phyloP scores from a whole-genome alignment of 2,329 filamentous ascomycete genomes.

The Aspergillus pseudoglaucus region DNA sequence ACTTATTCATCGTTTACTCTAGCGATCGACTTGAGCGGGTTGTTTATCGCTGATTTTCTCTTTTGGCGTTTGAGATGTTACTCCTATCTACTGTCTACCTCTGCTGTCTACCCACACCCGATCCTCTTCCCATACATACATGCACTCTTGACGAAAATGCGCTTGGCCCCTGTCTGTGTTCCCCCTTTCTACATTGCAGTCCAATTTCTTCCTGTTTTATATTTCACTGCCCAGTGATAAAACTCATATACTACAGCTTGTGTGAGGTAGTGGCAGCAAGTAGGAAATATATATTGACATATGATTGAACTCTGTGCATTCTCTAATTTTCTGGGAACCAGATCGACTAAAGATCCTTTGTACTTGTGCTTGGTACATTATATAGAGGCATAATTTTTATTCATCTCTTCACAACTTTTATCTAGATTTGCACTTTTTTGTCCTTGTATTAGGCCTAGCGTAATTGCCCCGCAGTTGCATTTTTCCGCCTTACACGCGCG shows the following conservation, averaged over 20 bases:
- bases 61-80: slow-evolving; percentile 16
- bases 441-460: background rate
- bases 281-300: slow-evolving; percentile 15
- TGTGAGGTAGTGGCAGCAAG: slow-evolving; percentile 7
- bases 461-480: background rate
- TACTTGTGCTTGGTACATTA: too few species aligned
- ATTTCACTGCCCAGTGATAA: background rate
- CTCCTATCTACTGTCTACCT: slow-evolving; percentile 5
- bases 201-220: background rate
- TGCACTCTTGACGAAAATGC: background rate
- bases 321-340: background rate
- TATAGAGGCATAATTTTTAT: too few species aligned
- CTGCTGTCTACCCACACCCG: background rate
- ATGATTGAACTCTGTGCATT: background rate
- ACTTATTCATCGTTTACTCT: slow-evolving; percentile 22
- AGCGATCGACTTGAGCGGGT: slow-evolving; percentile 26
- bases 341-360: too few species aligned
- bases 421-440: background rate
- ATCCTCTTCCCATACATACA: background rate
- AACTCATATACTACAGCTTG: background rate
- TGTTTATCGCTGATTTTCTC: slow-evolving; percentile 14
- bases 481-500: slow-evolving; percentile 7
- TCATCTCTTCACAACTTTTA: background rate
- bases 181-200: background rate
- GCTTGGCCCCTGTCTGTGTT: background rate